Evolutionary conservation across 2,329 filamentous ascomycete genomes (phyloP).

Genomic region (Pestalotiopsis sp.): DNA sequence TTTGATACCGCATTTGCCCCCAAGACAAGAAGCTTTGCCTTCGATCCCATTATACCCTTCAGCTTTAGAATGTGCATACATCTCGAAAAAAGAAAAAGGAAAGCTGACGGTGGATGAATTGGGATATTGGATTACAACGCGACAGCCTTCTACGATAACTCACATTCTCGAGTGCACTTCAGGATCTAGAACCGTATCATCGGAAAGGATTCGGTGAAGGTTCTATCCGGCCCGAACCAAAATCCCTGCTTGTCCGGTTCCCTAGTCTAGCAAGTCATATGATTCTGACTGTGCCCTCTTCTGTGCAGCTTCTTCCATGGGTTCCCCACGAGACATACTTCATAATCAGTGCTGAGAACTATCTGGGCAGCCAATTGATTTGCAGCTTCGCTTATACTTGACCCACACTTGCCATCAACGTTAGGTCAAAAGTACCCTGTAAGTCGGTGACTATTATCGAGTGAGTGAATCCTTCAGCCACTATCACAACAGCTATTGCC

Average conservation of each 20-base stretch:
- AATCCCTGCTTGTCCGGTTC: not conserved
- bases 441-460: not conserved
- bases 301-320: not conserved
- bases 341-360: not conserved
- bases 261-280: not conserved
- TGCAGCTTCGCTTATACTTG: not conserved
- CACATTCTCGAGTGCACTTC: too few species aligned
- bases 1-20: too few species aligned
- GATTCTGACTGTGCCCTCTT: not conserved
- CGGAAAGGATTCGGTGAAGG: too few species aligned
- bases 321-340: not conserved
- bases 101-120: too few species aligned
- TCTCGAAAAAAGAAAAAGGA: too few species aligned
- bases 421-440: not conserved
- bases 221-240: not conserved
- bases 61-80: too few species aligned
- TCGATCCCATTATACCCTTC: too few species aligned
- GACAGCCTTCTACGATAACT: too few species aligned
- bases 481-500: not conserved
- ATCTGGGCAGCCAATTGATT: not conserved
- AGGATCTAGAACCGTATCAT: too few species aligned
- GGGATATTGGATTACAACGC: too few species aligned
- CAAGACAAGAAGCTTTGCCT: too few species aligned
- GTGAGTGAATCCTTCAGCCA: not conserved
- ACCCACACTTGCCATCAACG: not conserved